phyloP scores from a whole-genome alignment of 352 stramenopile genomes.

The Peronospora tabacina region DNA sequence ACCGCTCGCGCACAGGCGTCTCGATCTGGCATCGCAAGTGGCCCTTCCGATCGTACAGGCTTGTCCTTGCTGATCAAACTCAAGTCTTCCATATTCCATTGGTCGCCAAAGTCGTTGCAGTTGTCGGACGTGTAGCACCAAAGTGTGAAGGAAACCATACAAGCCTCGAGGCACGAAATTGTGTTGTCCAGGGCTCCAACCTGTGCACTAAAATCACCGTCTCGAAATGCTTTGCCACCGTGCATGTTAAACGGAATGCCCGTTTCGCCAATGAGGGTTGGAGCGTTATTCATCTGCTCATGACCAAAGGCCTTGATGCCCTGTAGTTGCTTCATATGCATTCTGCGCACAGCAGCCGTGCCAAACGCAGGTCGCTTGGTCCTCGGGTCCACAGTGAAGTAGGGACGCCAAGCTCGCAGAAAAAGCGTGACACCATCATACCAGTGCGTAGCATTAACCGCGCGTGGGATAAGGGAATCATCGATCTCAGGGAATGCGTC shows the following conservation, averaged over 20 bases:
- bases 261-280: constrained; percentile 60
- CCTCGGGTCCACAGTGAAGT: constrained; percentile 64
- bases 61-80: constrained; percentile 64
- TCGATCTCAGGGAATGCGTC: constrained; percentile 67
- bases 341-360: constrained; percentile 37
- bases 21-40: constrained; percentile 14
- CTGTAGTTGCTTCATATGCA: constrained; percentile 52
- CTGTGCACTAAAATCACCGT: constrained; percentile 39
- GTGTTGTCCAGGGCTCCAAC: constrained; percentile 59
- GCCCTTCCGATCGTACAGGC: constrained; percentile 12
- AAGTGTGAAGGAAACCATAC: constrained; percentile 75
- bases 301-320: constrained; percentile 47
- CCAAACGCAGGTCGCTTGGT: constrained; percentile 67
- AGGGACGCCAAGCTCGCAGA: constrained; percentile 52
- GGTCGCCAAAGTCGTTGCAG: constrained; percentile 63
- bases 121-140: constrained; percentile 88
- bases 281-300: constrained; percentile 43
- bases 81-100: constrained; percentile 85
- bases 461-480: constrained; percentile 41
- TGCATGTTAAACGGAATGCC: constrained; percentile 70
- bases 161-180: constrained; percentile 51
- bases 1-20: constrained; percentile 40
- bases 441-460: constrained; percentile 86
- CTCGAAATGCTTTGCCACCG: constrained; percentile 33
- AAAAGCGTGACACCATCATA: constrained; percentile 89